Conservation (phyloP, 345 rosid species). For the Triadica sebifera region DNA sequence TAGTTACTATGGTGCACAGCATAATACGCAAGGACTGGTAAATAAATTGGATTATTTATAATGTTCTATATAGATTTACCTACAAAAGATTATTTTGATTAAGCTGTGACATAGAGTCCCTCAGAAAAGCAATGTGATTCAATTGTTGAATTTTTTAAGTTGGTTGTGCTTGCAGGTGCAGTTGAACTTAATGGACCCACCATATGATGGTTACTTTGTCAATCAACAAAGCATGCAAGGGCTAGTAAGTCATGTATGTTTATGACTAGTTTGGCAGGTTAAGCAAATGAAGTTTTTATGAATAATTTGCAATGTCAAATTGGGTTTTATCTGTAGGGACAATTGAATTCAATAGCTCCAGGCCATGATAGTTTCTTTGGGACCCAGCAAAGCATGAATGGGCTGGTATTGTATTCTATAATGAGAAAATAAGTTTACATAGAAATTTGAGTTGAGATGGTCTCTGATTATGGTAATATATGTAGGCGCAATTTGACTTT, state of each 20-base stretch:
- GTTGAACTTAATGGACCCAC: constrained; percentile 66
- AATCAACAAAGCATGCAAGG: constrained; percentile 52
- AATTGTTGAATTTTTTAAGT: constrained; percentile 11
- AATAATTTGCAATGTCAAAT: neutral
- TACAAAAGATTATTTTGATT: neutral
- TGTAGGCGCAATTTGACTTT: constrained; percentile 56
- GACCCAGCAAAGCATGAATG: constrained; percentile 52
- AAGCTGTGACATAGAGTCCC: neutral
- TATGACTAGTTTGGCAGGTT: neutral
- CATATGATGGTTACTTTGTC: constrained; percentile 61
- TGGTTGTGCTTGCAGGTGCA: constrained; percentile 36
- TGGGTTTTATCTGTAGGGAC: constrained; percentile 42
- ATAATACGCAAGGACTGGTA: constrained; percentile 59
- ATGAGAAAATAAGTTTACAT: neutral
- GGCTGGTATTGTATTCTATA: constrained; percentile 42
- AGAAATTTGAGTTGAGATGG: constrained; percentile 3
- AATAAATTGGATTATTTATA: neutral
- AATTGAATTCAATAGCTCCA: constrained; percentile 43
- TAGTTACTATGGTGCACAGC: constrained; percentile 53
- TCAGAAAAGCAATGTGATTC: neutral
- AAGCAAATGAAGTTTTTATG: neutral
- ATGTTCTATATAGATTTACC: neutral
- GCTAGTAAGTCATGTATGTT: constrained; percentile 37
- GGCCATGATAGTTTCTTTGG: constrained; percentile 48
- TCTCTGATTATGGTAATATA: constrained; percentile 4